Percentiles rank a stretch among this genome's conserved stretches.
Conservation (phyloP, 768 basidiomycete genomes). For the Coprinopsis cinerea region DNA sequence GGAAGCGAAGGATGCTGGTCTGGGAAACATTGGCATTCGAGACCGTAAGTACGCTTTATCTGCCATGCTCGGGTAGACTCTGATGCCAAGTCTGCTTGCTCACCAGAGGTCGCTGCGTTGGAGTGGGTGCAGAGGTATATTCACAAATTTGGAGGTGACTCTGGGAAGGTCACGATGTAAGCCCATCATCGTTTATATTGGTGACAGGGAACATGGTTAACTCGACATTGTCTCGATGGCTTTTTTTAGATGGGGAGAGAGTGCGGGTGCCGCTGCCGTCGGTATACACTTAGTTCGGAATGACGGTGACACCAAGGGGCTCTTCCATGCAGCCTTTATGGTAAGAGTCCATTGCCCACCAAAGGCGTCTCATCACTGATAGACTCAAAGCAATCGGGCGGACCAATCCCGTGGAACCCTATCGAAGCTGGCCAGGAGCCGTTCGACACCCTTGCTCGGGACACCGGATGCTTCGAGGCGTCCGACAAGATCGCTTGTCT, state of each 20-base stretch:
- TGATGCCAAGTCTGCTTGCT: background rate
- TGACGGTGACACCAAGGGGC: slow-evolving; percentile 23
- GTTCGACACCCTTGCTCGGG: slow-evolving; percentile 24
- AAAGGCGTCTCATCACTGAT: background rate
- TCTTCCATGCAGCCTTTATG: slow-evolving; percentile 36
- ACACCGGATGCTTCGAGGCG: slow-evolving; percentile 23
- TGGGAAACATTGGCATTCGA: slow-evolving; percentile 43
- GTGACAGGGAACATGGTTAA: too few relatives aligned
- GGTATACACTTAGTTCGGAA: slow-evolving; percentile 31
- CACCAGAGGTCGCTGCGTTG: slow-evolving; percentile 37
- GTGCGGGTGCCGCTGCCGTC: slow-evolving; percentile 40
- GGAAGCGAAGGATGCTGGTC: slow-evolving; percentile 32
- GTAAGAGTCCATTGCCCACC: slow-evolving; percentile 4
- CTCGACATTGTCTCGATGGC: too few relatives aligned
- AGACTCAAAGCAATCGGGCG: slow-evolving; percentile 22
- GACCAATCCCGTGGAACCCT: slow-evolving; percentile 19
- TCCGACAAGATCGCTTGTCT: slow-evolving; percentile 28
- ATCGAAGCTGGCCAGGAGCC: slow-evolving; percentile 17
- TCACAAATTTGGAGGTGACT: slow-evolving; percentile 47
- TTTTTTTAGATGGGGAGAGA: slow-evolving; percentile 34
- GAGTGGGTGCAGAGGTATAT: slow-evolving; percentile 53
- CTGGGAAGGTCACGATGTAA: slow-evolving; percentile 36
- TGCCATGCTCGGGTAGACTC: background rate
- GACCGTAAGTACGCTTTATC: slow-evolving; percentile 35
- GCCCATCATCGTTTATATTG: slow-evolving; percentile 11